Percentiles rank a stretch among this genome's conserved stretches.
These are phyloP conservation scores for Nicotiana sylvestris DNA, from an alignment of 257 asterid species.

Conservation along the genomic window DNA sequence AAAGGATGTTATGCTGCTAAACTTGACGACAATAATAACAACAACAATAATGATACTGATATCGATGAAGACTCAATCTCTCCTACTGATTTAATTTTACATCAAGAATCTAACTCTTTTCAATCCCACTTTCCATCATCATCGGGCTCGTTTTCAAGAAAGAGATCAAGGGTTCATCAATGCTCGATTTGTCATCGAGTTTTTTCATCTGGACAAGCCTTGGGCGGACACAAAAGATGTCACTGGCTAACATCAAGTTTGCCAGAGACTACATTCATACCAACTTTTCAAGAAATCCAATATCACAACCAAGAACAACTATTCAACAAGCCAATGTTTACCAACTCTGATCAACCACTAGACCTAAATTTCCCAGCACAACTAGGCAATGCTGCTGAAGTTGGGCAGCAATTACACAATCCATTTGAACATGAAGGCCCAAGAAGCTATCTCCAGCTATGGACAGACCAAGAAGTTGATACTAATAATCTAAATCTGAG, in stretches of 20 bases:
- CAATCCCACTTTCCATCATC: neutral
- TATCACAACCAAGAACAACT: conserved; percentile 21
- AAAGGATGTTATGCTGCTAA: conserved; percentile 80
- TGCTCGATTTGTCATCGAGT: conserved; percentile 72
- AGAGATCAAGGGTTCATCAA: conserved; percentile 51
- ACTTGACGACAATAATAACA: neutral
- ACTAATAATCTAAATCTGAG: conserved; percentile 1
- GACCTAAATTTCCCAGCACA: conserved; percentile 47
- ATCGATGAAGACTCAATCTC: conserved; percentile 24
- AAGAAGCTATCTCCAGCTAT: conserved; percentile 29
- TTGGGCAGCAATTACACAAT: neutral
- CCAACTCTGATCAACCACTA: conserved; percentile 19
- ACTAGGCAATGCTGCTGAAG: neutral
- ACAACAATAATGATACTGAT: conserved; percentile 10
- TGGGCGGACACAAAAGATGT: conserved; percentile 84
- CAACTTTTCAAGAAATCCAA: conserved; percentile 27
- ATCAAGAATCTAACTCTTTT: conserved; percentile 18
- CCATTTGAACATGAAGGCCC: conserved; percentile 19
- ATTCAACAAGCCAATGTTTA: conserved; percentile 38
- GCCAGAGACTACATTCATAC: conserved; percentile 46
- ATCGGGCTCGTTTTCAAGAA: conserved; percentile 12
- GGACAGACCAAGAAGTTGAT: conserved; percentile 16
- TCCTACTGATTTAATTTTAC: neutral
- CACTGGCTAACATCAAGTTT: conserved; percentile 61
- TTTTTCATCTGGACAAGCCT: conserved; percentile 79